A percentile compares a stretch with the other conserved stretches of the same genome.
phyloP scores from a whole-genome alignment of 1,284 basidiomycete genomes.

The Naganishia liquefaciens region DNA sequence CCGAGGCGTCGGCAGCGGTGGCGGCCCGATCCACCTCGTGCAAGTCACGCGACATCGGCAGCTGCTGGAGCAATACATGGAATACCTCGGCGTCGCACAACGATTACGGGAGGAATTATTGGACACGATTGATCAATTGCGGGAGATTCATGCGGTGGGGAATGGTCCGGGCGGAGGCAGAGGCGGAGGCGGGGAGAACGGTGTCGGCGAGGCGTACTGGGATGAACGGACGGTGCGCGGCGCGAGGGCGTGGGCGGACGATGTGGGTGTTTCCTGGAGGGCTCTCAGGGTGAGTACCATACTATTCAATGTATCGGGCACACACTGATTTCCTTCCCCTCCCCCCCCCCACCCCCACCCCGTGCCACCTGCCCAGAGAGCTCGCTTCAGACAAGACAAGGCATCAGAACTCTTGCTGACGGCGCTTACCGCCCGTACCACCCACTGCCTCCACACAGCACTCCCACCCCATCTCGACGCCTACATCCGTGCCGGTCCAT shows the following conservation, averaged over 20 bases:
- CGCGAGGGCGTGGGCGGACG: constrained; percentile 45
- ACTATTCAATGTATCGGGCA: not conserved
- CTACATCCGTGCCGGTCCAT: not conserved
- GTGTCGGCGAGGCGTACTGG: constrained; percentile 36
- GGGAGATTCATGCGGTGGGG: constrained; percentile 34
- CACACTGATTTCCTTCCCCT: not conserved
- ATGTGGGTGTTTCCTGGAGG: constrained; percentile 45
- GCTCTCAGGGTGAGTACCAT: constrained; percentile 45
- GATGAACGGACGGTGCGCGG: constrained; percentile 41
- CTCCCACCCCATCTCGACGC: constrained; percentile 5
- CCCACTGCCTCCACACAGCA: not conserved
- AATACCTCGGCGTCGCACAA: constrained; percentile 39
- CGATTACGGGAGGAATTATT: constrained; percentile 41
- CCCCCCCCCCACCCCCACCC: not conserved
- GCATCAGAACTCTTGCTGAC: constrained; percentile 19
- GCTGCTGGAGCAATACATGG: constrained; percentile 37
- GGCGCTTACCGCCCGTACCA: constrained; percentile 9
- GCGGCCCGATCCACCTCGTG: constrained; percentile 8
- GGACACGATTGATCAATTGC: constrained; percentile 44
- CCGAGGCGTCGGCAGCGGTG: too few relatives aligned
- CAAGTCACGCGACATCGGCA: constrained; percentile 16
- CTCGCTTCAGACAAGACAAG: constrained; percentile 26
- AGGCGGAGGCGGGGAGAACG: not conserved
- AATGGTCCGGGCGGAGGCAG: constrained; percentile 32
- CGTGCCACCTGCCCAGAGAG: too few relatives aligned